Conservation (phyloP, 768 basidiomycete genomes). For the Suillus cothurnatus region DNA sequence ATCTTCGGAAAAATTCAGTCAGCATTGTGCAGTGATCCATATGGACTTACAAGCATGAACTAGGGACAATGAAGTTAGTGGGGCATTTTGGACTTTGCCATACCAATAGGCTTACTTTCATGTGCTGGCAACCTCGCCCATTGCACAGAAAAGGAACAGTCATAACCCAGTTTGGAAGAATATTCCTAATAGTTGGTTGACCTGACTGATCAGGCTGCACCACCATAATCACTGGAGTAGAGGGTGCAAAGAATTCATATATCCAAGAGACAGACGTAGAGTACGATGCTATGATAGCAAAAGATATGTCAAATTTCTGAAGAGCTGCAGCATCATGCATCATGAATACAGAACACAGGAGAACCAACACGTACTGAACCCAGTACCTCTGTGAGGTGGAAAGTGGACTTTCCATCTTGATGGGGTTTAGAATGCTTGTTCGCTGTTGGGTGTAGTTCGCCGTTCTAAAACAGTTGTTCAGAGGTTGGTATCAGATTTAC, state of each 20-base stretch:
- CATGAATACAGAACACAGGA: conserved; percentile 7
- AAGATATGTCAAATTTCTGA: conserved; percentile 68
- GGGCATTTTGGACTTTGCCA: neutral
- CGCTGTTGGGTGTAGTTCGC: conserved; percentile 76
- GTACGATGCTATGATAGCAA: conserved; percentile 80
- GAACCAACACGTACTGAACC: conserved; percentile 58
- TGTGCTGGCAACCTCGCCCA: conserved; percentile 74
- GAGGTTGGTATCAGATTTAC: conserved; percentile 24
- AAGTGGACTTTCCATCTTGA: conserved; percentile 63
- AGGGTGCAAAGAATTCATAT: conserved; percentile 66
- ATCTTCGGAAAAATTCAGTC: conserved; percentile 45
- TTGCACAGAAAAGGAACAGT: conserved; percentile 63
- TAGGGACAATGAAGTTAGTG: conserved; percentile 28
- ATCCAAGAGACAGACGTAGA: conserved; percentile 74
- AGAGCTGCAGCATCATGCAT: conserved; percentile 11
- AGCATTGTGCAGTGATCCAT: neutral
- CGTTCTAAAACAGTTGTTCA: conserved; percentile 66
- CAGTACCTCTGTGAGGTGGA: conserved; percentile 70
- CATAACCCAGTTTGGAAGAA: conserved; percentile 74
- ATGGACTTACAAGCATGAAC: conserved; percentile 70
- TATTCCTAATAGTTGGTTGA: conserved; percentile 58
- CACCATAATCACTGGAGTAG: conserved; percentile 78
- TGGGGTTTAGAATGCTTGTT: conserved; percentile 59
- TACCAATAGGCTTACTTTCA: conserved; percentile 54
- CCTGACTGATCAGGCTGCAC: conserved; percentile 64